Evolutionary conservation across 257 asterid species (phyloP).

Genomic region (Solanum lycopersicoides): DNA sequence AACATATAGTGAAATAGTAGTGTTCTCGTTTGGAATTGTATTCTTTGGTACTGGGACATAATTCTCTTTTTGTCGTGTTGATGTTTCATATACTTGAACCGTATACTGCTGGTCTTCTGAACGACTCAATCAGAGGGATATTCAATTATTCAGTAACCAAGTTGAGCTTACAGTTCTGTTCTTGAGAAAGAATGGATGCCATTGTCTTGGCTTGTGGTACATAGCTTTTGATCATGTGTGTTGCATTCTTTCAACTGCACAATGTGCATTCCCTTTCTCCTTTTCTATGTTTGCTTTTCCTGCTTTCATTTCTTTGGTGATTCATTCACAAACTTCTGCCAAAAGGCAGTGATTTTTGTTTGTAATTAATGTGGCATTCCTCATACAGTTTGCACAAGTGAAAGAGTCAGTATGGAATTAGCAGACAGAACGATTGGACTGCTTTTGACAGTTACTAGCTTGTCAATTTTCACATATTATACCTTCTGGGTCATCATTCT

Average conservation of each 20-base stretch:
- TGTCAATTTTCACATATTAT: slow-evolving; percentile 79
- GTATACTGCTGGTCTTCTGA: background rate
- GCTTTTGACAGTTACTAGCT: slow-evolving; percentile 61
- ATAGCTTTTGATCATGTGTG: background rate
- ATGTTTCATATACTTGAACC: background rate
- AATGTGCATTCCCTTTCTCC: background rate
- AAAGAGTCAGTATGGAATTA: slow-evolving; percentile 38
- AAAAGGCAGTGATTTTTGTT: background rate
- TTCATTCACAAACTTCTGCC: background rate
- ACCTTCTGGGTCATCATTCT: slow-evolving; percentile 88
- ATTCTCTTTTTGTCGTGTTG: background rate
- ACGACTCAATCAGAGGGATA: background rate
- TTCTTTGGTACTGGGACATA: background rate
- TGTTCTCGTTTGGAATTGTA: background rate
- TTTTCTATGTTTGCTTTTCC: background rate
- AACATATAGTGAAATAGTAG: background rate
- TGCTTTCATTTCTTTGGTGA: background rate
- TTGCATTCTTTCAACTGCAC: background rate
- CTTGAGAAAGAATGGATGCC: background rate
- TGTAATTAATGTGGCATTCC: background rate
- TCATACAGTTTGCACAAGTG: background rate
- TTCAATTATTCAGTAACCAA: background rate
- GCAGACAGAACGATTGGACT: slow-evolving; percentile 82
- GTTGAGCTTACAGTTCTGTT: background rate
- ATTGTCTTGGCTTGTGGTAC: background rate